Base-by-base conservation (phyloP, 1,284 basidiomycete species). In the Singerocomus inundabilis region DNA sequence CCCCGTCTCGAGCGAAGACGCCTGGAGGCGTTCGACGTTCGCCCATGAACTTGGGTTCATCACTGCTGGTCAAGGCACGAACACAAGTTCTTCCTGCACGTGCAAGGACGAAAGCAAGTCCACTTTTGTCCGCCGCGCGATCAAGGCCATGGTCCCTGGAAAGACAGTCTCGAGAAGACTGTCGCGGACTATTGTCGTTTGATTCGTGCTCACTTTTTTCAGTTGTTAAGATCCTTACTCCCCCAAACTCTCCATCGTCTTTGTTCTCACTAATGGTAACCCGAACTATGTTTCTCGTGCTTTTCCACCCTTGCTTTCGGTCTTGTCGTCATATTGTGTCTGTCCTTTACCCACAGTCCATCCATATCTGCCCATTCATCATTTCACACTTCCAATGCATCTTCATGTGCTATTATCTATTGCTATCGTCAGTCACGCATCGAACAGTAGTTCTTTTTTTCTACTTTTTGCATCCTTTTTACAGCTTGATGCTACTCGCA, bases 1-100 rank as follows among this genome's bases (percentile, higher is more conserved):
- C 4, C 82, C 84, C 1, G 76, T 86, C 21, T 84, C 82, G 11
- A 85, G 81, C 57, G 80, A 82, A 11, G 82, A 87, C 54, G 59
- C 66, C 34, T 69, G 71, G 55, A 62, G 63, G 44, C 66, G 62
- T 28, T 67, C 71, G 12, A 67, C 71, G 24, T 74, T 74, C 7
- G 70, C 78, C 18, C 81, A 83, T 58, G 82, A 84, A 60, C 58
- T 84, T 52, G 81, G 82, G 25, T 65, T 77, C 41, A 70, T 79
- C 57, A 64, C 67, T 49, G 70, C 64, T 49, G 48, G 57, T 47
- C 57, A 63, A 46, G 53, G 53, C 33, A 43, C 66, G 8, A 60
- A 41, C 31, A 31, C 44, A 25, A 58, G 55, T 51, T 57, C 59
- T 37, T 57, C 63, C 26, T 60, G 66, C 25, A 46, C 60, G 21